phyloP scores from a whole-genome alignment of 139 green algal species.

The Chlorella sp. region DNA sequence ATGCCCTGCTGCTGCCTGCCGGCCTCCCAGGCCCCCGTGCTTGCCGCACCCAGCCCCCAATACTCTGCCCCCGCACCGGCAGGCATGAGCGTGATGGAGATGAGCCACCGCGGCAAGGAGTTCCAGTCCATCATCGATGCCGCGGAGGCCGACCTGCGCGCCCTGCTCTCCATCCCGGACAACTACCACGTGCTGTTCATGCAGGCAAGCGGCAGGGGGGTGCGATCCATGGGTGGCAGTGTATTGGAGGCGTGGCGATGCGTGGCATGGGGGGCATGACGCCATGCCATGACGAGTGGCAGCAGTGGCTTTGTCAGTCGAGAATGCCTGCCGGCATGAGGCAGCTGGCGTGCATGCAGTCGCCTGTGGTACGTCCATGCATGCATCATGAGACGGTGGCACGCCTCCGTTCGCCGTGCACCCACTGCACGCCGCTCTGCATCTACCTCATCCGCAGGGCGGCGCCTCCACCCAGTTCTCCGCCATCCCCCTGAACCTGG shows the following conservation, averaged over 20 bases:
- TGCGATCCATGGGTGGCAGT: background rate
- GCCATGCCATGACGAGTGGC: no score
- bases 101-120: slow-evolving; percentile 97
- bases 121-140: slow-evolving; percentile 91
- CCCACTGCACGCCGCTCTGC: no score
- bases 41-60: background rate
- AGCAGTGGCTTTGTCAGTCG: background rate
- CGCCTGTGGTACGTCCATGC: background rate
- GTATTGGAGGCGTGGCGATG: no score
- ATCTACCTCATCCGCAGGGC: slow-evolving; percentile 85
- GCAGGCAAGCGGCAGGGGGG: slow-evolving; percentile 40
- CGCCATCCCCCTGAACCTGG: slow-evolving; percentile 94
- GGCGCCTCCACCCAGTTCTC: slow-evolving; percentile 95
- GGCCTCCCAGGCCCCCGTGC: background rate
- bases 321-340: no score
- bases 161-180: slow-evolving; percentile 91
- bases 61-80: background rate
- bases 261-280: no score
- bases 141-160: slow-evolving; percentile 93
- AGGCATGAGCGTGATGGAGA: slow-evolving; percentile 98
- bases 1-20: background rate
- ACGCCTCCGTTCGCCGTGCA: no score
- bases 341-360: no score
- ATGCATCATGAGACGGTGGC: slow-evolving; percentile 57
- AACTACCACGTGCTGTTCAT: slow-evolving; percentile 97